Conservation (phyloP, 331 rosid genomes). For the Prunus yedoensis region DNA sequence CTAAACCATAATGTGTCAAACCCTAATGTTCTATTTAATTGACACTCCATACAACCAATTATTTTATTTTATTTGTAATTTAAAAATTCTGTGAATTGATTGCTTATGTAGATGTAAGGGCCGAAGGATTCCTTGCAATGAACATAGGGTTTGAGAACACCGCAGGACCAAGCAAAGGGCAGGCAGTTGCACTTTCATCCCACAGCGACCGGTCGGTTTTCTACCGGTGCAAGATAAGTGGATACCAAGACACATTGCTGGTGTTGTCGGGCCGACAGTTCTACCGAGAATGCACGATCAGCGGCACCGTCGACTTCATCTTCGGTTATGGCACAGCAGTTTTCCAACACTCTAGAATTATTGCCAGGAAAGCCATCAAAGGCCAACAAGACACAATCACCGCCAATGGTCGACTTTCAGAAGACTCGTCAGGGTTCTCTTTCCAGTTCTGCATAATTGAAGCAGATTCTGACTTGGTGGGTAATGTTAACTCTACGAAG, state of each 20-base stretch:
- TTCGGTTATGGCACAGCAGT: constrained; percentile 12
- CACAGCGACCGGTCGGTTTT: constrained; percentile 1
- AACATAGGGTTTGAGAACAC: constrained; percentile 23
- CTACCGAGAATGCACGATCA: constrained; percentile 15
- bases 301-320: constrained; percentile 21
- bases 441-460: constrained; percentile 9
- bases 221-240: constrained; percentile 19
- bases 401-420: not conserved
- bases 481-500: not conserved
- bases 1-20: too few relatives aligned
- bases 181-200: constrained; percentile 14
- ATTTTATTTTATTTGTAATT: too few relatives aligned
- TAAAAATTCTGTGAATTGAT: not conserved
- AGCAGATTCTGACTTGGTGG: not conserved
- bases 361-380: not conserved
- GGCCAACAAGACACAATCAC: constrained; percentile 2
- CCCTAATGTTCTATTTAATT: too few relatives aligned
- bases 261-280: constrained; percentile 7
- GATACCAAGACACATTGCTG: constrained; percentile 23
- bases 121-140: constrained; percentile 20
- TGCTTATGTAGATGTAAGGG: not conserved
- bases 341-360: constrained; percentile 13
- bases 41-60: too few relatives aligned
- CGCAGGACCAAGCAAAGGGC: not conserved
- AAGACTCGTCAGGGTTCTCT: constrained; percentile 8